Evolutionary conservation across 2,329 filamentous ascomycete genomes (phyloP).

Genomic region (Colletotrichum scovillei): DNA sequence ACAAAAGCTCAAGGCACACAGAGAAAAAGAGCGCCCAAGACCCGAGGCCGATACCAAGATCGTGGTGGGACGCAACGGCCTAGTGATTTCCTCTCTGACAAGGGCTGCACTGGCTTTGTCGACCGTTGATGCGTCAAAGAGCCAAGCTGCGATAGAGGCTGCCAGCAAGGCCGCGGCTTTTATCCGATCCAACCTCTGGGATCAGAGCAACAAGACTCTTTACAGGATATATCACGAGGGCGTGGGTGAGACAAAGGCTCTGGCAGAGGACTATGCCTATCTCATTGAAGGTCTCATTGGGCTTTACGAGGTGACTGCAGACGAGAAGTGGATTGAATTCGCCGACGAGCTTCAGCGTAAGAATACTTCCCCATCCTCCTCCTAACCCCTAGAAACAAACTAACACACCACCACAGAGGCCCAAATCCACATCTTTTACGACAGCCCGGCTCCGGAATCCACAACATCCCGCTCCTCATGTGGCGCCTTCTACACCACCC

Average conservation of each 20-base stretch:
- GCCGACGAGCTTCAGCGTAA: conserved; percentile 83
- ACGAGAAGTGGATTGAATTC: conserved; percentile 81
- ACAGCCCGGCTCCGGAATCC: conserved; percentile 56
- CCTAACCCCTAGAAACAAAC: conserved; percentile 30
- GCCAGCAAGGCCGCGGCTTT: conserved; percentile 79
- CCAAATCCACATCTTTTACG: conserved; percentile 84
- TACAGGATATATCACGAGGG: conserved; percentile 80
- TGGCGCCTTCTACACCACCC: conserved; percentile 81
- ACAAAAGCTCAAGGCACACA: conserved; percentile 75
- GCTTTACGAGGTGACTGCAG: conserved; percentile 84
- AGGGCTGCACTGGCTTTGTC: conserved; percentile 77
- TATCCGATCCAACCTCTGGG: conserved; percentile 80
- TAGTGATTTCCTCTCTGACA: conserved; percentile 86
- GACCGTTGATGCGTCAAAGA: conserved; percentile 66
- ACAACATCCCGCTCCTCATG: conserved; percentile 54
- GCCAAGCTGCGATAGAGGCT: conserved; percentile 69
- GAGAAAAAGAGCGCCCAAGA: conserved; percentile 78
- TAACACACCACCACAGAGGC: conserved; percentile 59
- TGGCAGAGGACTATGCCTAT: conserved; percentile 96
- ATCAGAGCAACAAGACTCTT: conserved; percentile 69
- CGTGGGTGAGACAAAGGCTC: conserved; percentile 74
- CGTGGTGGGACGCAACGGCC: conserved; percentile 87
- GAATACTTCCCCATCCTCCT: conserved; percentile 35
- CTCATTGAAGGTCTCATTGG: conserved; percentile 85
- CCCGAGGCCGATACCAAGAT: conserved; percentile 91